phyloP scores from a whole-genome alignment of 192 early-diverging fungal genomes.

The Phlyctochytrium bullatum region DNA sequence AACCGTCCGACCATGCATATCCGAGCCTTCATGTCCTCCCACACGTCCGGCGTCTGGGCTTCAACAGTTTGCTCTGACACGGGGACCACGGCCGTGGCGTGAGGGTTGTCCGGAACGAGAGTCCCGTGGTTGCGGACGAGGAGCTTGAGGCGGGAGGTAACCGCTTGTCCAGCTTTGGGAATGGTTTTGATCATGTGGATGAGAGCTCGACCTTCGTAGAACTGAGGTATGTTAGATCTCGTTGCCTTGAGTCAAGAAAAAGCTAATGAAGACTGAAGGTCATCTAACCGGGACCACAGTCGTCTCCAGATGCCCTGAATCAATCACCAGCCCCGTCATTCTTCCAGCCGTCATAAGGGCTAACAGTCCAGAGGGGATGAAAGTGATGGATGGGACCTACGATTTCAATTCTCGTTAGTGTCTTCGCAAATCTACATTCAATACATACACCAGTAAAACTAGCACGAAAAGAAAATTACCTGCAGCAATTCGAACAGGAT shows the following conservation, averaged over 20 bases:
- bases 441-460: slow-evolving; percentile 68
- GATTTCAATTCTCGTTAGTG: neutral
- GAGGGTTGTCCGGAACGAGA: slow-evolving; percentile 37
- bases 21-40: slow-evolving; percentile 68
- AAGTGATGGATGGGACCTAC: slow-evolving; percentile 75
- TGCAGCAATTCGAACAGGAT: slow-evolving; percentile 76
- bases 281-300: slow-evolving; percentile 70
- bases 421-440: neutral
- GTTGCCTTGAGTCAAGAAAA: too few species aligned
- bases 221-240: slow-evolving; percentile 32
- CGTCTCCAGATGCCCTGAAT: slow-evolving; percentile 77
- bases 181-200: slow-evolving; percentile 60
- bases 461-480: slow-evolving; percentile 67
- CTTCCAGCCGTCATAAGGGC: slow-evolving; percentile 74
- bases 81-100: too few species aligned
- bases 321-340: slow-evolving; percentile 79
- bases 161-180: slow-evolving; percentile 62
- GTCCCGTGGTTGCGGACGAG: slow-evolving; percentile 59
- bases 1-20: slow-evolving; percentile 59
- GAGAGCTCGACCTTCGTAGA: slow-evolving; percentile 67
- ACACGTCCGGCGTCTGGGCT: slow-evolving; percentile 46
- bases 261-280: neutral
- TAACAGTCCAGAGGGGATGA: slow-evolving; percentile 67
- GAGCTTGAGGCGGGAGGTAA: slow-evolving; percentile 56
- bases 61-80: slow-evolving; percentile 40